Evolutionary conservation across 306 rosid species (phyloP).

Genomic region (Lotus japonicus): DNA sequence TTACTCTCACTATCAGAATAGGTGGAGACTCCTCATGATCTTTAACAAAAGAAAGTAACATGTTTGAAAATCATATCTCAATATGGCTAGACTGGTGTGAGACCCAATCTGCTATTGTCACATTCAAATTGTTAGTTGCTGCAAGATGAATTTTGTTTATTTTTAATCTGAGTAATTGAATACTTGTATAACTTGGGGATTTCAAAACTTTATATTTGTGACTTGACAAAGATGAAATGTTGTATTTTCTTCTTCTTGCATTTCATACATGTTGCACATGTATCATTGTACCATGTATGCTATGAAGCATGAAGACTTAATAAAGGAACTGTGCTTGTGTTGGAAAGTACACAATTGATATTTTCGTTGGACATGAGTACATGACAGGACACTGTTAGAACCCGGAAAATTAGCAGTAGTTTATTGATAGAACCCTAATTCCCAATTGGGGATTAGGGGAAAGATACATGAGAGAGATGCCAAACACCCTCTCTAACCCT

Average conservation of each 20-base stretch:
- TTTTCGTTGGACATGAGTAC: not conserved
- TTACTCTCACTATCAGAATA: not conserved
- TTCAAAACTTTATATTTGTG: not conserved
- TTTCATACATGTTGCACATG: not conserved
- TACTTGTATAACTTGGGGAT: not conserved
- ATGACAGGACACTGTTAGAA: not conserved
- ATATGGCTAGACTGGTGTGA: conserved; percentile 6
- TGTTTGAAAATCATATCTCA: conserved; percentile 14
- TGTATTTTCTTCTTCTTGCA: not conserved
- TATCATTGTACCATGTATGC: not conserved
- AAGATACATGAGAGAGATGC: too few species aligned
- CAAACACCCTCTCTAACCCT: too few species aligned
- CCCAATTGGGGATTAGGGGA: too few species aligned
- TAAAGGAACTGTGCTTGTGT: not conserved
- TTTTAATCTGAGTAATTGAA: not conserved
- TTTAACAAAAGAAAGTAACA: not conserved
- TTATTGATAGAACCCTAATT: too few species aligned
- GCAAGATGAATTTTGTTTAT: not conserved
- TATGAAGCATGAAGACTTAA: not conserved
- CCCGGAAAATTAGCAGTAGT: too few species aligned
- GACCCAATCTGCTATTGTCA: not conserved
- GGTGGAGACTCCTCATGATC: not conserved
- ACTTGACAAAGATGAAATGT: conserved; percentile 4
- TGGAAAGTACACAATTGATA: not conserved
- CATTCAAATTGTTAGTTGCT: not conserved